Evolutionary conservation across 139 green algal species (phyloP), one percentile per base, ranked within the genome.

Genomic region (Chlorella ohadii): DNA sequence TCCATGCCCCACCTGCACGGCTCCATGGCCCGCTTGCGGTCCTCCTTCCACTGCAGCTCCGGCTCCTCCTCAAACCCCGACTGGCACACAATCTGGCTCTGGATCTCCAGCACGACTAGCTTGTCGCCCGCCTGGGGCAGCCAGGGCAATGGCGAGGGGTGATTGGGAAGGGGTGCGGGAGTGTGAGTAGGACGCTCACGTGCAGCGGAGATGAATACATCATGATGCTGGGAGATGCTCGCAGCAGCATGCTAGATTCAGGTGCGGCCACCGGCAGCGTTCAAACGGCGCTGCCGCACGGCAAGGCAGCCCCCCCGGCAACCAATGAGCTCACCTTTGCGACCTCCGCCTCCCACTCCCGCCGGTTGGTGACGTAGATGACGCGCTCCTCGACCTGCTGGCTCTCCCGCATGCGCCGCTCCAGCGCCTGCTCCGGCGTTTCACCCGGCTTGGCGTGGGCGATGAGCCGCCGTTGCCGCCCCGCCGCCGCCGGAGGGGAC

Each of bases 11-110:
- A 59, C 51, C 51, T 59, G 51, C 51, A 59, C 4, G 90, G 89
- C 57, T 66, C 82, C 81, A 94, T 61, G 22, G 91, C 82, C 34
- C 81, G 84, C 70, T 89, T 74, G 72, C 87, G 68, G 83, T 97
- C 94, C 16, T 84, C 85, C 86, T 96, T 92, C 94, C 94, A 98
- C 16, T 97, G 87, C 55, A 95, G 70, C 87, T 98, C 94, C 16
- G 93, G 63, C 80, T 97, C 94, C 78, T 97, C 94, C 0, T 93
- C 86, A 31, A 92, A 67, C 0, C 94, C 94, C 3, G 91, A 93
- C 74, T 97, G 85, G 74, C 94, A 98, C 5, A 97, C 86, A 0
- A 71, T 17, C 51, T 94, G 86, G 31, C 87, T 93, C 23, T 92
- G 77, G 31, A 95, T 87, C 73, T 97, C 94, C n/a, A 98, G 67